Base-by-base conservation (phyloP, 2,329 filamentous ascomycete species). In the Fusarium sp. region DNA sequence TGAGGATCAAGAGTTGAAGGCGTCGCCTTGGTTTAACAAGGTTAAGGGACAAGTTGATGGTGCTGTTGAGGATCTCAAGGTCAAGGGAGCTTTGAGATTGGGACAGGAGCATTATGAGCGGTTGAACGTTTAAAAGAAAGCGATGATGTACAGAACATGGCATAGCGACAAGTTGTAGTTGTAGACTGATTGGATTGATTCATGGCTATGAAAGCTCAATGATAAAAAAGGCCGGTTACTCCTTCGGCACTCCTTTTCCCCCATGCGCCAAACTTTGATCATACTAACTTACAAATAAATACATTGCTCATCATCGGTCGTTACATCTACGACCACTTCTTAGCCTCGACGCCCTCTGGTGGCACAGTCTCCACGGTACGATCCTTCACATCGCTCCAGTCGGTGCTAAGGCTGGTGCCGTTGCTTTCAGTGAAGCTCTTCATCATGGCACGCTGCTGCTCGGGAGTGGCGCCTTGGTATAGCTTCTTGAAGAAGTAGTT, bases 391-490 rank as follows among this genome's bases (percentile, higher is more conserved):
- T 97, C 93, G 11, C 85, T 83, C 96, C 96, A 99, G 80, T 96
- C 94, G 0, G 96, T 99, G 82, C 94, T 98, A 58, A 99, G 85
- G 4, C 93, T 90, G 0, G 96, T 99, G 6, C 96, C 96, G 76
- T 97, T 96, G 82, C 95, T 98, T 86, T 99, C 96, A 16, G 91
- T 88, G 79, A 94, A 98, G 80, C 94, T 97, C 89, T 99, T 99
- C 91, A 97, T 94, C 96, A 99, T 99, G 10, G 96, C 96, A 2
- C 95, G 91, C 79, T 91, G 91, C 67, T 94, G 94, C 76, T 99
- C 96, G 0, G 92, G 90, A 57, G 92, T 91, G 0, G 94, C 91
- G 38, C 86, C 87, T 71, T 92, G 91, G 84, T 96, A 98, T 2
- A 99, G 86, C 78, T 93, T 92, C 87, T 97, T 96, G 87, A 99